Conservation (phyloP, 1,284 basidiomycete genomes). For the Singerocomus inundabilis region DNA sequence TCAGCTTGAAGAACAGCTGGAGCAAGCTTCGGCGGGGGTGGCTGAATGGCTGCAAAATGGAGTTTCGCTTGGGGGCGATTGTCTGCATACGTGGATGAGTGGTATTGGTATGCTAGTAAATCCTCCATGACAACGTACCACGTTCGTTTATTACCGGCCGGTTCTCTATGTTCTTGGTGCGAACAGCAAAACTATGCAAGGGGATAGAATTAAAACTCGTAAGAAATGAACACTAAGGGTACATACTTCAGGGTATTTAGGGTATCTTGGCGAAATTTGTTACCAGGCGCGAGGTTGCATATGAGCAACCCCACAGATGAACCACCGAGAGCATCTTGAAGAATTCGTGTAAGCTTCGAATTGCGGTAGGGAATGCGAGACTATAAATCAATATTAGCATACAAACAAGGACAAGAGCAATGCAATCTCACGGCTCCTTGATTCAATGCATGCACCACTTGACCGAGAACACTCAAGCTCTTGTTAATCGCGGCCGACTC, state of each 20-base stretch:
- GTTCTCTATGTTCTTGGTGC: constrained; percentile 80
- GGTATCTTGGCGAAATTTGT: constrained; percentile 77
- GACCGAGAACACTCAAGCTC: constrained; percentile 75
- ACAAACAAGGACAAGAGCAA: not conserved
- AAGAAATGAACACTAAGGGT: not conserved
- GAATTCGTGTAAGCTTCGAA: constrained; percentile 76
- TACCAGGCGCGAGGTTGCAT: constrained; percentile 79
- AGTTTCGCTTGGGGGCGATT: constrained; percentile 53
- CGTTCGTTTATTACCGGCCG: constrained; percentile 71
- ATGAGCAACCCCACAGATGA: constrained; percentile 73
- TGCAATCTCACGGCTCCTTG: constrained; percentile 54
- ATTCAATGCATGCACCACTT: constrained; percentile 83
- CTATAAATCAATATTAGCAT: constrained; percentile 36
- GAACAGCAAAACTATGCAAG: constrained; percentile 62
- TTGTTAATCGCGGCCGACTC: constrained; percentile 86
- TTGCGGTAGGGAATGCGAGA: constrained; percentile 81
- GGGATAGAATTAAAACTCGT: not conserved
- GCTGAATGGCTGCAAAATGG: constrained; percentile 61
- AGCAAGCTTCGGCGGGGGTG: constrained; percentile 45
- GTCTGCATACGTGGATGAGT: constrained; percentile 37
- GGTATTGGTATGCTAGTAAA: not conserved
- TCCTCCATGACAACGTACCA: constrained; percentile 40
- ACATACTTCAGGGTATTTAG: constrained; percentile 79
- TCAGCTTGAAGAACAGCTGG: constrained; percentile 38
- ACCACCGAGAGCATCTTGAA: constrained; percentile 84